Evolutionary conservation across 2,329 filamentous ascomycete species (phyloP), one percentile per base, ranked within the genome.

Genomic region (Elsinoe fawcettii): DNA sequence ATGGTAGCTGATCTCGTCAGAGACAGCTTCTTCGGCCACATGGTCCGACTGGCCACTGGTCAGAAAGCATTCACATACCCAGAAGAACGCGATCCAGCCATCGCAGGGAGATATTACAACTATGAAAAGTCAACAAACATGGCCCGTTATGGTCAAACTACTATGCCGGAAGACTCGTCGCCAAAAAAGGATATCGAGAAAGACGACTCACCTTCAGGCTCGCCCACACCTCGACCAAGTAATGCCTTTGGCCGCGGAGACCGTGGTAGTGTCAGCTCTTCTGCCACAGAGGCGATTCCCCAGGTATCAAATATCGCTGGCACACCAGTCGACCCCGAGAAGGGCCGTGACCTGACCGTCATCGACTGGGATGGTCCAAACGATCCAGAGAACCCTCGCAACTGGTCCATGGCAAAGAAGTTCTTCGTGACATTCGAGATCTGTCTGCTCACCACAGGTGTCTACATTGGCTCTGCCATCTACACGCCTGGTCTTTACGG

Each of bases 361-460:
- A 72, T 82, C 5, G 70, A 73, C 34, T 82, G 79, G 79, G 78
- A 71, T 61, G 75, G 74, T 0, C 69, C 73, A 0, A 63, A 77
- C 57, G 79, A 81, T 62, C 67, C 71, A 3, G 70, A 58, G 41
- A 77, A 78, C 51, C 75, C 77, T 1, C 64, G 69, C 51, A 78
- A 78, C 59, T 79, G 76, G 77, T 71, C 71, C 1, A 62, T 59
- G 2, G 59, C 51, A 2, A 77, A 74, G 64, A 77, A 75, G 36
- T 61, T 70, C 56, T 73, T 73, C 39, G 72, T 78, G 22, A 77
- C 73, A 0, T 72, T 72, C 46, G 67, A 75, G 37, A 74, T 79
- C 57, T 77, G 73, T 58, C 64, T 79, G 27, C 68, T 76, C 27
- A 78, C 74, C 0, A 76, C 78, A 27, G 66, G 69, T 3, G 70